Base-by-base conservation (phyloP, 116 monocot species). In the Iris pallida region DNA sequence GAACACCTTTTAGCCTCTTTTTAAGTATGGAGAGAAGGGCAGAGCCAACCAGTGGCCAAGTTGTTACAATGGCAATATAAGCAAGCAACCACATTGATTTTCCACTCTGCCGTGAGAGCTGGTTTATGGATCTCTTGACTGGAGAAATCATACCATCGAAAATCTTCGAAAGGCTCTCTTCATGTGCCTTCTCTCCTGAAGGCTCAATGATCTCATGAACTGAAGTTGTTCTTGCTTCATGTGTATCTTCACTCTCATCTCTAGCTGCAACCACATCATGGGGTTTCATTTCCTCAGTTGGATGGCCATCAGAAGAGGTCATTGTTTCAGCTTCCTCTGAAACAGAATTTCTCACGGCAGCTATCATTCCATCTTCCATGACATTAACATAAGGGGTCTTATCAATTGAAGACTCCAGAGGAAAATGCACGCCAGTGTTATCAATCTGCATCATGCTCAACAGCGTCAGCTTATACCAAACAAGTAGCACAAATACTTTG, bases 371-470 rank as follows among this genome's bases (percentile, higher is more conserved):
- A 65, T 85, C 86, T 72, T 88, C 86, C 71, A 69, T 75, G 30
- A 88, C 64, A 71, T 93, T 86, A 44, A 98, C 65, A 73, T 88
- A 88, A 13, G 98, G 93, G 59, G 71, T 77, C 57, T 98, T 87
- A 58, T 98, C 90, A 47, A 98, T 88, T n/a, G 80, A 71, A 57
- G 97, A 89, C 60, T 93, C 88, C 70, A 83, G 49, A 20, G 83
- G 70, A 65, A 75, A 58, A 79, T 70, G 81, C 49, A 72, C 16
- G 7, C 54, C 73, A n/a, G 30, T 62, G 53, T 14, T 66, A 8
- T 65, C 49, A 3, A 61, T 59, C 92, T 92, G 78, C 61, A 74
- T 30, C 30, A 30, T 30, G 30, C 3, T 30, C 30, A 30, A 30
- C 30, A 30, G 30, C 30, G 3, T 30, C 30, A 30, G 30, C 30